Percentiles rank a stretch among this genome's conserved stretches.
Conservation (phyloP, 192 early-diverging fungal species). For the Umbelopsis sp. region DNA sequence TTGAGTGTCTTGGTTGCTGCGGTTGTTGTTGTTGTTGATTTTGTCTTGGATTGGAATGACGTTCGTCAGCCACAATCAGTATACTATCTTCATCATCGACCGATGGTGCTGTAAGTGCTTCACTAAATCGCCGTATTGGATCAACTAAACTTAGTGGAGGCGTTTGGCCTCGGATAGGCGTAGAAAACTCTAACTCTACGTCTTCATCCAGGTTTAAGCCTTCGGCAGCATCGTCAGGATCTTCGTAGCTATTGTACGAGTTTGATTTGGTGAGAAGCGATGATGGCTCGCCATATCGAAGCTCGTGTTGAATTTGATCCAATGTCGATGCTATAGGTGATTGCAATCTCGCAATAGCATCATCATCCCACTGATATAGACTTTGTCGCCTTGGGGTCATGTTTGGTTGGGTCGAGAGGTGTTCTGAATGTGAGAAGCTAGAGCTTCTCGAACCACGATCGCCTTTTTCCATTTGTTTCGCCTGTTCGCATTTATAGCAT, state of each 20-base stretch:
- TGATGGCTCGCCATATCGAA: neutral
- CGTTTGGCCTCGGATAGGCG: neutral
- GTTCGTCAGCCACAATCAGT: neutral
- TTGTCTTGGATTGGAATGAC: neutral
- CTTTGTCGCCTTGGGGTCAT: neutral
- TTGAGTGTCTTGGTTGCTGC: neutral
- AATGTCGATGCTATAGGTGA: neutral
- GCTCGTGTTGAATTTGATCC: neutral
- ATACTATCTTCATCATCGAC: neutral
- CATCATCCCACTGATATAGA: neutral
- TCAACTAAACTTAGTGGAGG: neutral
- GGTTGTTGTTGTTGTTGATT: too few species aligned
- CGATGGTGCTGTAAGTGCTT: neutral
- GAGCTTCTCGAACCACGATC: neutral
- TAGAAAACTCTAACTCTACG: neutral
- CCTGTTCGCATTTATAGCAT: slow-evolving; percentile 9
- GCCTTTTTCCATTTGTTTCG: neutral
- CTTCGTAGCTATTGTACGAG: neutral
- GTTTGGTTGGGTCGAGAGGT: neutral
- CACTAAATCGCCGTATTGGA: neutral
- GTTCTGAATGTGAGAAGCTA: slow-evolving; percentile 6
- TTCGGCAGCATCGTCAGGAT: slow-evolving; percentile 3
- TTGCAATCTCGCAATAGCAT: neutral
- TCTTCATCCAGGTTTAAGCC: neutral
- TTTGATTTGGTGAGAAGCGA: neutral